A percentile compares a stretch with the other conserved stretches of the same genome.
Evolutionary conservation across 192 early-diverging fungal genomes (phyloP).

Genomic region (Backusella sp.): DNA sequence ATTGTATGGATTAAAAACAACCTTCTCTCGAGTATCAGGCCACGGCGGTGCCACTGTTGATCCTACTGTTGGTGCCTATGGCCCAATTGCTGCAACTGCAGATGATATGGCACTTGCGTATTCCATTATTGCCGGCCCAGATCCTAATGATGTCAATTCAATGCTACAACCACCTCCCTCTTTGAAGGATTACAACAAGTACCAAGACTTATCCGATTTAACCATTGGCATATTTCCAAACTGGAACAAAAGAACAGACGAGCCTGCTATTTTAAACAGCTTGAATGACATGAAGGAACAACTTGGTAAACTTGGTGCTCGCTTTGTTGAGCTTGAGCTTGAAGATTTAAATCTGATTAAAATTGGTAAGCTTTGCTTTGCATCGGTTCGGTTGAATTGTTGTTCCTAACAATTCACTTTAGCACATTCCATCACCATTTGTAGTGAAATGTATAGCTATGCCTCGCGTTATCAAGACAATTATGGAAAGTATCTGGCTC

Average conservation of each 20-base stretch:
- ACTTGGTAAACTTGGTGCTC: background rate
- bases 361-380: background rate
- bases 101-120: slow-evolving; percentile 69
- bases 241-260: background rate
- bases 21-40: slow-evolving; percentile 60
- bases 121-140: slow-evolving; percentile 59
- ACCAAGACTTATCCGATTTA: background rate
- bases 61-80: slow-evolving; percentile 55
- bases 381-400: background rate
- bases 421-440: slow-evolving; percentile 67
- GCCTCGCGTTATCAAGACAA: slow-evolving; percentile 25
- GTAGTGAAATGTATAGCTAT: slow-evolving; percentile 53
- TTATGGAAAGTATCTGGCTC: slow-evolving; percentile 35
- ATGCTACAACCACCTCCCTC: slow-evolving; percentile 43
- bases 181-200: background rate
- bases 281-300: background rate
- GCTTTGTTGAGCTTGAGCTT: slow-evolving; percentile 10
- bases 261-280: slow-evolving; percentile 1
- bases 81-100: slow-evolving; percentile 69
- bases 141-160: slow-evolving; percentile 46
- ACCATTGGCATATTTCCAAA: background rate
- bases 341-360: background rate
- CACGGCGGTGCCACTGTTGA: slow-evolving; percentile 53
- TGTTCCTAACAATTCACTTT: background rate
- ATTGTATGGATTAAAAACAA: slow-evolving; percentile 75